Conservation (phyloP, 1,284 basidiomycete genomes). For the Anthracocystis walkeri region DNA sequence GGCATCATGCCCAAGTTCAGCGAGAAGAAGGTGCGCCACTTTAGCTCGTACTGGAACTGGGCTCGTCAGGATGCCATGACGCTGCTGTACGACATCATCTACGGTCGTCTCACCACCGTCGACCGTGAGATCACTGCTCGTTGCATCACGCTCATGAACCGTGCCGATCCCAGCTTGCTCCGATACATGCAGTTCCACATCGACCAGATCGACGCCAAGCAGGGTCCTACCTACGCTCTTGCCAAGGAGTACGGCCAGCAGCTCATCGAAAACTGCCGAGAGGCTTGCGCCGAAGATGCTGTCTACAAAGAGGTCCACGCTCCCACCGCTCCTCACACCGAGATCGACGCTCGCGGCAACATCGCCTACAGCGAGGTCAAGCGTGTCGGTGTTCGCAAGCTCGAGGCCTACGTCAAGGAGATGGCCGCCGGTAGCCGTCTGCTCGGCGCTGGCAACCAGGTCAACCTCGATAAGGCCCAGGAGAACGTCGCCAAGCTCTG, state of each 20-base stretch:
- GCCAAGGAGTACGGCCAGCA: conserved; percentile 97
- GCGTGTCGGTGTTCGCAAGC: conserved; percentile 92
- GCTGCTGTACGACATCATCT: conserved; percentile 82
- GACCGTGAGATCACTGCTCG: conserved; percentile 76
- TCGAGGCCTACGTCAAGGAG: conserved; percentile 97
- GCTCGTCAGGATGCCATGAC: conserved; percentile 92
- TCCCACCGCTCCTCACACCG: conserved; percentile 94
- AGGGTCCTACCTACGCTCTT: conserved; percentile 88
- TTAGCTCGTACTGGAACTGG: conserved; percentile 99
- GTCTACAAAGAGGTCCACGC: conserved; percentile 79
- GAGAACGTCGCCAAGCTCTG: conserved; percentile 95
- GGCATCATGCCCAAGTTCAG: conserved; percentile 95
- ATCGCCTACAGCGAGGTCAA: conserved; percentile 94
- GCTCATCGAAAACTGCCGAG: conserved; percentile 91
- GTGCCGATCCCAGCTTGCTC: conserved; percentile 77
- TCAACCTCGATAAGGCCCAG: conserved; percentile 86
- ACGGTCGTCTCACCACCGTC: conserved; percentile 89
- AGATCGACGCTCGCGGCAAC: conserved; percentile 91
- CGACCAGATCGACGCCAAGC: conserved; percentile 79
- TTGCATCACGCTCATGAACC: conserved; percentile 96
- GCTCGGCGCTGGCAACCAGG: conserved; percentile 56
- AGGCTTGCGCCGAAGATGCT: conserved; percentile 84
- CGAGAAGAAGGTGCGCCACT: conserved; percentile 93
- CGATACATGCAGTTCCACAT: conserved; percentile 96
- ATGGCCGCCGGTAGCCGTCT: conserved; percentile 92